Evolutionary conservation across 129 eudicot genomes (phyloP), one percentile per base, ranked within the genome.

Genomic region (Solidago caesia): DNA sequence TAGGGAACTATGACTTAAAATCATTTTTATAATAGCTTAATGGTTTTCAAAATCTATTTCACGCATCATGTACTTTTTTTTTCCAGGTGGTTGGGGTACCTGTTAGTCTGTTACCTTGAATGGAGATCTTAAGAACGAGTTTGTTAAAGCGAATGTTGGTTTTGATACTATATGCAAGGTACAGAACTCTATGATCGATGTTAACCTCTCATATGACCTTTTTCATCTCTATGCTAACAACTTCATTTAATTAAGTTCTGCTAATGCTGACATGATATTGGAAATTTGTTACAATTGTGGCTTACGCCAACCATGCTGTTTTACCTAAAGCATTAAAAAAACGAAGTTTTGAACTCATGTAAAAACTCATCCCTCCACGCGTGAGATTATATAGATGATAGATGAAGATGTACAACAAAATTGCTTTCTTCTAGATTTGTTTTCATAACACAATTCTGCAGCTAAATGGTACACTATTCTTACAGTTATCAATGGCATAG

Each of bases 151-250:
- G 68, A 86, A 90, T 85, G 99, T 94, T 75, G 99, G 99, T 60
- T 94, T 88, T 87, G 99, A 94, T 83, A 94, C 99, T 9, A 94
- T 94, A 67, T 94, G 99, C 74, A 94, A 94, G 97, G 98, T 92
- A 86, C 12, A 21, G 21, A 21, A 21, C 21, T 21, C 21, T 21
- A 21, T 21, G 21, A n/a, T n/a, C n/a, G n/a, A 21, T 21, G 21
- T 21, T 21, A 21, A 21, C 21, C 21, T 21, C 21, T 21, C 21
- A 25, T 44, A 12, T 41, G 45, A 39, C 21, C 33, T 14, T 44
- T 13, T 64, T 21, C 21, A 64, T 52, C 11, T 52, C 45, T 64
- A 25, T 52, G 49, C 55, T 71, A n/a, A 64, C 14, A 45, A 72
- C 68, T 64, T 58, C 13, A 43, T 44, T 53, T 61, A 11, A 61